A percentile compares a stretch with the other conserved stretches of the same genome.
Conservation (phyloP, 2,329 filamentous ascomycete species). For the Gnomoniopsis smithogilvyi region DNA sequence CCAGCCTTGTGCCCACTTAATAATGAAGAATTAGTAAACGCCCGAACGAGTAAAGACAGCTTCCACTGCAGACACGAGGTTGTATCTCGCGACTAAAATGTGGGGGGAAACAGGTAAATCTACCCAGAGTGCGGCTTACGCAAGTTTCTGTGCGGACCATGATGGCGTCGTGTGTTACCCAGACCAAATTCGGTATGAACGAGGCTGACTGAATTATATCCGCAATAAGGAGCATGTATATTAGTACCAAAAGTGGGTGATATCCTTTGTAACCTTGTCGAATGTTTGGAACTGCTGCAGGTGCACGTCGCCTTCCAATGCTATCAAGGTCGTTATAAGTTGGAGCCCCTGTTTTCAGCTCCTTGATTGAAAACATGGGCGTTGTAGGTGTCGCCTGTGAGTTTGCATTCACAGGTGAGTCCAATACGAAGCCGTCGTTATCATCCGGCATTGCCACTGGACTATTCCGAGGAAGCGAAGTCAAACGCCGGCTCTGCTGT, state of each 20-base stretch:
- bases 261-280: constrained; percentile 5
- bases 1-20: constrained; percentile 8
- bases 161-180: background rate
- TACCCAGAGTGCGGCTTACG: background rate
- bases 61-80: no score
- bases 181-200: constrained; percentile 3
- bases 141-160: constrained; percentile 1
- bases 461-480: no score
- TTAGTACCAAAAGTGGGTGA: constrained; percentile 1
- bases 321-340: background rate
- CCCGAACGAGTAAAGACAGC: no score
- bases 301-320: background rate
- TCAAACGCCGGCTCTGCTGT: background rate
- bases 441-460: background rate
- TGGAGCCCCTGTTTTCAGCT: background rate
- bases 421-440: background rate
- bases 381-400: background rate
- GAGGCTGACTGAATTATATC: constrained; percentile 11
- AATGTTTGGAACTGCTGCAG: constrained; percentile 1
- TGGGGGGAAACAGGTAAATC: no score
- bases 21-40: no score
- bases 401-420: background rate
- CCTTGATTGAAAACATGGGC: background rate
- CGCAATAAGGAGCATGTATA: constrained; percentile 12
- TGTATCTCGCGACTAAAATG: no score